phyloP scores from a whole-genome alignment of 805 yeast genomes.

The Candida endomychidarum region DNA sequence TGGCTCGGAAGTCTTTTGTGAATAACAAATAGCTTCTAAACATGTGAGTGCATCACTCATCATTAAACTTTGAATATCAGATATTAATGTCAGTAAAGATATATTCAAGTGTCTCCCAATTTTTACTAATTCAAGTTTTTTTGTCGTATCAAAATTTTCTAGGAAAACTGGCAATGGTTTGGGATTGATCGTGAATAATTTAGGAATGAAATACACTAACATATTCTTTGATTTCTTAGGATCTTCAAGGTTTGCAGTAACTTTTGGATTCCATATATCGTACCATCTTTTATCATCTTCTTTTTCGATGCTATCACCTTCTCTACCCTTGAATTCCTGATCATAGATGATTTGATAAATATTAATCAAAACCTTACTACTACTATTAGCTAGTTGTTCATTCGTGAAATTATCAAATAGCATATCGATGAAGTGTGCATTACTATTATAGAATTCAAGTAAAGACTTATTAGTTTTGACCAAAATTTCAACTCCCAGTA shows the following conservation, averaged over 20 bases:
- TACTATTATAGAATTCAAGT: neutral
- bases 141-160: neutral
- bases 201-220: slow-evolving; percentile 61
- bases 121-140: slow-evolving; percentile 2
- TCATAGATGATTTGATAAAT: slow-evolving; percentile 23
- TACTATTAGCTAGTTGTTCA: slow-evolving; percentile 63
- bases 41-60: neutral
- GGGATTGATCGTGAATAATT: slow-evolving; percentile 54
- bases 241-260: slow-evolving; percentile 24
- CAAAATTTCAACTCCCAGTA: slow-evolving; percentile 9
- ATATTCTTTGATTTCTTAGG: slow-evolving; percentile 37
- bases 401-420: slow-evolving; percentile 53
- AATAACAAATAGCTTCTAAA: slow-evolving; percentile 9
- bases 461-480: neutral
- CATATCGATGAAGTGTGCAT: slow-evolving; percentile 23
- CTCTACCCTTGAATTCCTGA: no score
- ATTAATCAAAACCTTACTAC: slow-evolving; percentile 55
- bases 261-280: slow-evolving; percentile 47
- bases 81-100: slow-evolving; percentile 13
- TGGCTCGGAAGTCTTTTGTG: slow-evolving; percentile 42
- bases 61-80: slow-evolving; percentile 1
- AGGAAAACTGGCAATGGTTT: neutral
- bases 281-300: slow-evolving; percentile 50
- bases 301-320: no score
- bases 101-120: slow-evolving; percentile 34